Conservation (phyloP, 345 rosid species). For the Geranium rotundifolium region DNA sequence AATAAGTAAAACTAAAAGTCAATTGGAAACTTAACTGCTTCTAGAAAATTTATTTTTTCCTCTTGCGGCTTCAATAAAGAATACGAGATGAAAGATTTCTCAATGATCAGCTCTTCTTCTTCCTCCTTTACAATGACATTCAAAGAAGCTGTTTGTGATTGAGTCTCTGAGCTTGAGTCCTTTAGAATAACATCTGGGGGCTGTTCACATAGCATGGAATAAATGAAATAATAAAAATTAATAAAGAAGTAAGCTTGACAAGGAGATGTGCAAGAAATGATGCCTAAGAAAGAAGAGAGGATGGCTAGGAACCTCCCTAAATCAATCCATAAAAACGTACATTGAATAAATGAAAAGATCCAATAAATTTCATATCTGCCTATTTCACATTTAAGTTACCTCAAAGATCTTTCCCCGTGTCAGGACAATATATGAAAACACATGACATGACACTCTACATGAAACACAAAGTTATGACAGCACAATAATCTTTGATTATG, state of each 20-base stretch:
- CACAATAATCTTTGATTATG: no score
- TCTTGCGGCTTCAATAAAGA: conserved; percentile 19
- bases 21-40: conserved; percentile 23
- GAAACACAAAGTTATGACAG: no score
- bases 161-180: conserved; percentile 7
- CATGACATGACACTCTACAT: not conserved
- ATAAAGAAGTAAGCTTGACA: no score
- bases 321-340: not conserved
- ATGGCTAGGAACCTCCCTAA: no score
- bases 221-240: no score
- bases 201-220: conserved; percentile 5
- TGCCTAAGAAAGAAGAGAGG: no score
- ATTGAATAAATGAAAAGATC: not conserved
- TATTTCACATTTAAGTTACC: not conserved
- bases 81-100: conserved; percentile 3
- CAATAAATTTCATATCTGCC: not conserved
- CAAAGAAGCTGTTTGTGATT: conserved; percentile 1
- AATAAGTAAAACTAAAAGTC: conserved; percentile 6
- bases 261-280: no score
- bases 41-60: conserved; percentile 13
- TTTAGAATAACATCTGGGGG: conserved; percentile 4
- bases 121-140: conserved; percentile 12
- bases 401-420: not conserved
- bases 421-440: not conserved
- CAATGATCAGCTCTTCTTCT: conserved; percentile 17